These are phyloP conservation scores for Tolypocladium album DNA, from an alignment of 2,329 filamentous ascomycete species.

Conservation along the genomic window DNA sequence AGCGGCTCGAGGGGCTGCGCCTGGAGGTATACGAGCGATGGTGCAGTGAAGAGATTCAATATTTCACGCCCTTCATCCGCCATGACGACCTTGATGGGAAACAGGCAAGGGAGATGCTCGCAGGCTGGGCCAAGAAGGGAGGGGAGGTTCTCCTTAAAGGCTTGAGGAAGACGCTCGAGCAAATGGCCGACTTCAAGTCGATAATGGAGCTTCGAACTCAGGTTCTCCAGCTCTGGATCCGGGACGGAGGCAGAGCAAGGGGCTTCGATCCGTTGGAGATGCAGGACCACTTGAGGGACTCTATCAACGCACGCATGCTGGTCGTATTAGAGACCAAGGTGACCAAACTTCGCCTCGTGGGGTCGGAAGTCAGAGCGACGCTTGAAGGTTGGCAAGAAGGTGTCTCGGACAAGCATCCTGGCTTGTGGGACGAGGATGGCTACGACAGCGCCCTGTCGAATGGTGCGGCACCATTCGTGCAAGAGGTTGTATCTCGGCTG, in stretches of 20 bases:
- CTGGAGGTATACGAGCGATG: conserved; percentile 70
- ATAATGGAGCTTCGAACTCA: conserved; percentile 60
- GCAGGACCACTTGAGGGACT: conserved; percentile 55
- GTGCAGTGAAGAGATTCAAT: conserved; percentile 72
- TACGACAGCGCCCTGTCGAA: conserved; percentile 55
- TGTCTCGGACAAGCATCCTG: conserved; percentile 35
- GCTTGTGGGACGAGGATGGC: conserved; percentile 57
- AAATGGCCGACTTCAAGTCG: conserved; percentile 53
- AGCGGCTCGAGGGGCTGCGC: conserved; percentile 56
- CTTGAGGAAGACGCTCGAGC: conserved; percentile 46
- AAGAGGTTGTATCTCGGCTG: conserved; percentile 55
- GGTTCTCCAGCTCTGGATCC: conserved; percentile 66
- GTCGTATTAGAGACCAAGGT: conserved; percentile 53
- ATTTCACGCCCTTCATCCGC: conserved; percentile 79
- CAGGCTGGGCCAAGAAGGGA: conserved; percentile 51
- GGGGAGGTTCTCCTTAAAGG: conserved; percentile 51
- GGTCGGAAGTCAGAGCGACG: conserved; percentile 50
- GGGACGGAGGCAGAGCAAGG: conserved; percentile 50
- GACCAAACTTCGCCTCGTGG: conserved; percentile 52
- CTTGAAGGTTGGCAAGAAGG: conserved; percentile 50
- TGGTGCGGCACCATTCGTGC: conserved; percentile 58
- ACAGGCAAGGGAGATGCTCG: conserved; percentile 50
- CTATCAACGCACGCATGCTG: conserved; percentile 58
- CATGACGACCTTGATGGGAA: conserved; percentile 62
- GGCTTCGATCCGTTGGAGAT: conserved; percentile 59